phyloP scores from a whole-genome alignment of 495 filamentous ascomycete genomes.

The Geoglossum glabrum region DNA sequence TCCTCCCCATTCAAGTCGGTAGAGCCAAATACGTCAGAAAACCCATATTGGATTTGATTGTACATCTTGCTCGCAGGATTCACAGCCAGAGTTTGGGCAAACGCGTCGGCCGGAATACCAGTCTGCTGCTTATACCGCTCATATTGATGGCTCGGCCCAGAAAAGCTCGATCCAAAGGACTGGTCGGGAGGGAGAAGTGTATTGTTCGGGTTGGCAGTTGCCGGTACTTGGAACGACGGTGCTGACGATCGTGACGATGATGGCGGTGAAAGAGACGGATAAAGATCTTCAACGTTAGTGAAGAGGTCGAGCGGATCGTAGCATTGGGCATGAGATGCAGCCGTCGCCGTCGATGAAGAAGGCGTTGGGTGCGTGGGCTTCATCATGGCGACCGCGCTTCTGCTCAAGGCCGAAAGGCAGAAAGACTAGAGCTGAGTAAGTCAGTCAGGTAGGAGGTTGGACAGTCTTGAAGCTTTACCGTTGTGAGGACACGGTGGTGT shows the following conservation, averaged over 20 bases:
- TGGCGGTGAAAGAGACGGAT: conserved; percentile 26
- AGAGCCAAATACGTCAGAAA: not conserved
- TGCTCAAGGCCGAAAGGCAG: not conserved
- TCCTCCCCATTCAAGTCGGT: conserved; percentile 25
- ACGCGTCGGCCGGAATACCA: conserved; percentile 58
- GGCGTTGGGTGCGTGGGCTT: not conserved
- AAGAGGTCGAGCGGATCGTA: conserved; percentile 23
- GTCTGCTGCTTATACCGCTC: conserved; percentile 82
- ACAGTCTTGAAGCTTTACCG: not conserved
- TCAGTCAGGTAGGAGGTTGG: not conserved
- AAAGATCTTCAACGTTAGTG: conserved; percentile 27
- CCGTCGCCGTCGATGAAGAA: conserved; percentile 30
- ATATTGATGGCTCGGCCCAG: conserved; percentile 81
- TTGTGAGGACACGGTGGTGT: not conserved
- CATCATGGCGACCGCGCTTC: not conserved
- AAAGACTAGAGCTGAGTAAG: not conserved
- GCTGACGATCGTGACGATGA: conserved; percentile 7
- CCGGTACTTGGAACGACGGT: conserved; percentile 19
- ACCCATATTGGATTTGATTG: not conserved
- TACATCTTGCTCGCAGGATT: conserved; percentile 25
- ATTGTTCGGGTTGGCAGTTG: conserved; percentile 19
- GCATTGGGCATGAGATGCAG: conserved; percentile 21
- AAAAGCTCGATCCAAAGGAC: conserved; percentile 21
- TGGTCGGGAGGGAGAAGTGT: conserved; percentile 19
- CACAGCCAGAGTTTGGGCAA: conserved; percentile 48